Conservation (phyloP, 2,329 filamentous ascomycete species). For the Metarhizium sp. region DNA sequence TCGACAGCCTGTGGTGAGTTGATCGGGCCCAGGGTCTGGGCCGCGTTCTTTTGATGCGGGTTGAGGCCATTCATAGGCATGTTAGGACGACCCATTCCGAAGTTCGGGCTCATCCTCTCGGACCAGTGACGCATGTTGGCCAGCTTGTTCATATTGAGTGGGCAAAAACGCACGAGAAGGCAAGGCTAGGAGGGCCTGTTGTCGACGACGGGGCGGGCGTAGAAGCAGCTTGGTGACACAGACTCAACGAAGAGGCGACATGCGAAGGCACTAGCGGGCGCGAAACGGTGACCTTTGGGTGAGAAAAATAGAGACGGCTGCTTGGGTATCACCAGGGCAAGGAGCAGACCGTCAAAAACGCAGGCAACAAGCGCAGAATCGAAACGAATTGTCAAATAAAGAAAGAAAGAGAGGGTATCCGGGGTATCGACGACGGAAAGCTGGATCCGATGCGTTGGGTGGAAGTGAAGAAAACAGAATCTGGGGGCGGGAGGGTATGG, state of each 20-base stretch:
- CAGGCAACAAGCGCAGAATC: not conserved
- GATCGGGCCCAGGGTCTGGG: slow-evolving; percentile 44
- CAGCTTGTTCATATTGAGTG: slow-evolving; percentile 57
- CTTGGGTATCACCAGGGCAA: slow-evolving; percentile 13
- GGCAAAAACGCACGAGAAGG: not conserved
- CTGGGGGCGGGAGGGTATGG: not conserved
- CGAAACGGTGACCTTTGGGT: slow-evolving; percentile 4
- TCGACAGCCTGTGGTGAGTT: slow-evolving; percentile 64
- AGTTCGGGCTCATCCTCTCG: slow-evolving; percentile 60
- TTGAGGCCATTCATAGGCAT: slow-evolving; percentile 47
- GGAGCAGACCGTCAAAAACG: not conserved
- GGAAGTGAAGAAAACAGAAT: slow-evolving; percentile 2
- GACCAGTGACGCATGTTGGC: slow-evolving; percentile 65
- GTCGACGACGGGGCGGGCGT: slow-evolving; percentile 4
- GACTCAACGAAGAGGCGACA: slow-evolving; percentile 1
- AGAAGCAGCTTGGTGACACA: not conserved
- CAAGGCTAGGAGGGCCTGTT: not conserved
- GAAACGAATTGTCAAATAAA: slow-evolving; percentile 7
- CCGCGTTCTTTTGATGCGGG: slow-evolving; percentile 47
- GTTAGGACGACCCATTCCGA: slow-evolving; percentile 53
- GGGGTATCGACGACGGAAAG: slow-evolving; percentile 8
- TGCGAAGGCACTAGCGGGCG: slow-evolving; percentile 4
- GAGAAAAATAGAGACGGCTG: slow-evolving; percentile 16
- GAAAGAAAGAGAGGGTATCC: slow-evolving; percentile 14
- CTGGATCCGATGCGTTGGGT: not conserved